Base-by-base conservation (phyloP, 139 green algal genomes). In the Picochlorum costavermella region DNA sequence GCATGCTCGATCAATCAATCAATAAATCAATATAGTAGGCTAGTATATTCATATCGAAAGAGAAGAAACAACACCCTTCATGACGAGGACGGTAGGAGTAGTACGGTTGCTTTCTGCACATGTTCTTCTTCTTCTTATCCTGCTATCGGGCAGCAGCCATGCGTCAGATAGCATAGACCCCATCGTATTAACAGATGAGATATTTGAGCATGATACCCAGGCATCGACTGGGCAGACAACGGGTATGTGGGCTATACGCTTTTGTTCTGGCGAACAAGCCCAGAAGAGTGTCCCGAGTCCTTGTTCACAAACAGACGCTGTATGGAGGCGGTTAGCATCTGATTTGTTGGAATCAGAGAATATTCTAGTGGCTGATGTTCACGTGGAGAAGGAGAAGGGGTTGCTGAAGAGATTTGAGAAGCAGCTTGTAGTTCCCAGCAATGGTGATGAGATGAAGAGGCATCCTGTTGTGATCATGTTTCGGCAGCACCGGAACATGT, bases 141-240 rank as follows among this genome's bases (percentile, higher is more conserved):
- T 40, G 20, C 33, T 40, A 12, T 6, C 33, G 33, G 11, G 6
- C 11, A 4, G 8, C 33, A 40, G 46, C 6, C 0, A 26, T 33
- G 50, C 50, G 9, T 30, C 50, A 1, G 50, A 30, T 17, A 56
- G 49, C 6, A 17, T 33, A 10, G 23, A 37, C 58, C 57, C 12
- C n/a, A 50, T 20, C 20, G 1, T 40, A 1, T 64, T 76, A 3
- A 69, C 16, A 5, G 63, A 67, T 33, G 57, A 64, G 8, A 69
- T 28, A 20, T 76, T 76, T 69, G 70, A 76, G 33, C 57, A 68
- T 49, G 33, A 66, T 58, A 76, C 70, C 3, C 70, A 76, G 59
- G 70, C 70, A 25, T 56, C 70, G 3, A 76, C 70, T 1, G 70
- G 70, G 10, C 70, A 76, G 40, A 76, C 70, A 13, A 76, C 70